Evolutionary conservation across 2,329 filamentous ascomycete genomes (phyloP), one percentile per base, ranked within the genome.

Genomic region (Ophioceras dolichostomum): DNA sequence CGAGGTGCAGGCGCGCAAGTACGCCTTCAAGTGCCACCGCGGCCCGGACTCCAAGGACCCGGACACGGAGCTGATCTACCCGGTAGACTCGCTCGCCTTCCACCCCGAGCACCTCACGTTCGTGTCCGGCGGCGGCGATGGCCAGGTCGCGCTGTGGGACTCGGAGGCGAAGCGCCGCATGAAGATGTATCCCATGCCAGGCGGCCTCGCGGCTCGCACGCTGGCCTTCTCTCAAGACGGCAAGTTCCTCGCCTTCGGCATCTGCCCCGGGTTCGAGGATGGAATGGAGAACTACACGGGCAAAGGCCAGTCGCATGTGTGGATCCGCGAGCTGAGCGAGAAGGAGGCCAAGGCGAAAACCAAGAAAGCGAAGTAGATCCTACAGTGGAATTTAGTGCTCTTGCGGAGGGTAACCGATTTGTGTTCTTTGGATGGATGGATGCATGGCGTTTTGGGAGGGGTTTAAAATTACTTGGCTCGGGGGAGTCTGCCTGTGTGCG

Each of bases 11-110:
- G 81, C 83, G 28, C 76, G 88, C 47, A 96, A 95, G 59, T 98
- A 96, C 57, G 91, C 91, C 12, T 98, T 98, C 74, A 98, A 98
- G 60, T 98, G 91, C 60, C 91, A 98, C 60, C 76, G 91, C 4
- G 85, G 94, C 57, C 70, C 77, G 2, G 69, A 67, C 9, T 60
- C 74, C 2, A 70, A 79, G 29, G 68, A 70, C 9, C 71, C 72
- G 38, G 76, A 76, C 35, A 76, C 69, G 21, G 88, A 94, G 50
- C 71, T 94, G 4, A 85, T 95, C 3, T 94, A 88, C 52, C 88
- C 88, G 0, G 88, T 95, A 47, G 91, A 95, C 53, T 82, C 87
- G 3, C 70, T 95, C 7, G 77, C 84, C 1, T 95, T 94, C 62
- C 87, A 95, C 57, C 85, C 86, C 0, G 61, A 81, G 4, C 72